Conservation (phyloP, 169 alveolate genomes). For the Eimeria zaria region DNA sequence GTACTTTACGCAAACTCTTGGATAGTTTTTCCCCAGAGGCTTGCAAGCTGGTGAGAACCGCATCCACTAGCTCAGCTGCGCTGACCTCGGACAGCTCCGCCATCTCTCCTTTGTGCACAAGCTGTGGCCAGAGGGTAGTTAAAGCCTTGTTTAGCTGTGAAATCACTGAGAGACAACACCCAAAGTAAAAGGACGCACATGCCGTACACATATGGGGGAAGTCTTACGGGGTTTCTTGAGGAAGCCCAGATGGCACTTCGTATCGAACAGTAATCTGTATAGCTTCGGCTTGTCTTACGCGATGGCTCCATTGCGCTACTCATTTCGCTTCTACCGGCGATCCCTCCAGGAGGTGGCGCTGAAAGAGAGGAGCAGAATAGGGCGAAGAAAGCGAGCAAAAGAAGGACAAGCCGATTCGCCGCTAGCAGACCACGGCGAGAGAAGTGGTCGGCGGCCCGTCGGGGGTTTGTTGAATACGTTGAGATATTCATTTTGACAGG, state of each 20-base stretch:
- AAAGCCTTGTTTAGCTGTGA: constrained; percentile 19
- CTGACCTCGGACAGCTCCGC: constrained; percentile 6
- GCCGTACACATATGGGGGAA: neutral
- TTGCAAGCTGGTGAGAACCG: neutral
- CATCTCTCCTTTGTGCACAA: neutral
- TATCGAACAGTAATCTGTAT: neutral
- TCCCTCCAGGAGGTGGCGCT: neutral
- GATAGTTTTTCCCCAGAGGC: constrained; percentile 21
- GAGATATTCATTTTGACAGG: neutral
- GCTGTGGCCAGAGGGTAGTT: constrained; percentile 25
- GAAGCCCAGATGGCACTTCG: neutral
- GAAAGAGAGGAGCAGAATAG: neutral
- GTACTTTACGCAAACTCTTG: neutral
- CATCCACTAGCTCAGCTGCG: constrained; percentile 18
- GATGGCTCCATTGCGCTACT: neutral
- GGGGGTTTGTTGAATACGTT: neutral
- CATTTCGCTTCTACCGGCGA: neutral
- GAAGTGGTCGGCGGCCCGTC: neutral
- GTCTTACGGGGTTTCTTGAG: neutral
- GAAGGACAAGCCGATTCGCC: constrained; percentile 11
- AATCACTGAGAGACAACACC: constrained; percentile 24
- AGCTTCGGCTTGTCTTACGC: neutral
- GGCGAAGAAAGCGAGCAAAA: constrained; percentile 5
- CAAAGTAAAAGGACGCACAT: neutral
- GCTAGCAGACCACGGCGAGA: constrained; percentile 2